Evolutionary conservation across 208 protist genomes (phyloP).

Genomic region (Trypanosoma platydactyli): DNA sequence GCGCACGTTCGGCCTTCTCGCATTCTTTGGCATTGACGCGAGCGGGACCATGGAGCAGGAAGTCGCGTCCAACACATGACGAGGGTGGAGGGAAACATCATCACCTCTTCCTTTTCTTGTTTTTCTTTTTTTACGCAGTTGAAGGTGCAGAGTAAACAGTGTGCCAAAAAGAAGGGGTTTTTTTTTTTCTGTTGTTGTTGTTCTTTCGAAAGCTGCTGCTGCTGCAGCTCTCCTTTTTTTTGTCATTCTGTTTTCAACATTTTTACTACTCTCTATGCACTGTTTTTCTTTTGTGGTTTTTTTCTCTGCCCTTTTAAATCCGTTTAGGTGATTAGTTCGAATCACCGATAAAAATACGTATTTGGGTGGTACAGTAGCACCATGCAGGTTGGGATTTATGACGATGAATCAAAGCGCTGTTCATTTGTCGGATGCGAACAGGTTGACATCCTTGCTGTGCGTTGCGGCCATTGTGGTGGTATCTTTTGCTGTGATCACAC

Average conservation of each 20-base stretch:
- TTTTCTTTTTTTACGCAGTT: too few relatives aligned
- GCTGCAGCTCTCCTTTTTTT: background rate
- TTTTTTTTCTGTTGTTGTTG: too few relatives aligned
- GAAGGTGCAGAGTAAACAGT: too few relatives aligned
- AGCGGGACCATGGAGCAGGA: background rate
- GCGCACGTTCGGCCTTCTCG: conserved; percentile 75
- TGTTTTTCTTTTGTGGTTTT: too few relatives aligned
- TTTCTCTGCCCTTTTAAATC: too few relatives aligned
- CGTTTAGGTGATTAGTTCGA: too few relatives aligned
- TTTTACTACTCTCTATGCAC: too few relatives aligned
- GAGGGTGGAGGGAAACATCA: conserved; percentile 6
- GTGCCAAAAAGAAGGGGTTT: too few relatives aligned
- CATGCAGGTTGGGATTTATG: conserved; percentile 87
- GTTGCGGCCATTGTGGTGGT: conserved; percentile 69
- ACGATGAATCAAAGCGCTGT: conserved; percentile 72
- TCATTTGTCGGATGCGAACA: conserved; percentile 63
- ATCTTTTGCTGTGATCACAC: conserved; percentile 84
- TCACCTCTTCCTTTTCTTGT: background rate
- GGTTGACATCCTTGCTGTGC: conserved; percentile 67
- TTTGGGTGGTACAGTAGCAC: too few relatives aligned
- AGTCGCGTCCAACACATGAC: background rate
- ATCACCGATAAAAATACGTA: too few relatives aligned
- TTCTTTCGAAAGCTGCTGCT: too few relatives aligned
- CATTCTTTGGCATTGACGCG: conserved; percentile 55
- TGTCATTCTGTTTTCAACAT: too few relatives aligned